Conservation (phyloP, 257 asterid genomes). For the Rhazya stricta region DNA sequence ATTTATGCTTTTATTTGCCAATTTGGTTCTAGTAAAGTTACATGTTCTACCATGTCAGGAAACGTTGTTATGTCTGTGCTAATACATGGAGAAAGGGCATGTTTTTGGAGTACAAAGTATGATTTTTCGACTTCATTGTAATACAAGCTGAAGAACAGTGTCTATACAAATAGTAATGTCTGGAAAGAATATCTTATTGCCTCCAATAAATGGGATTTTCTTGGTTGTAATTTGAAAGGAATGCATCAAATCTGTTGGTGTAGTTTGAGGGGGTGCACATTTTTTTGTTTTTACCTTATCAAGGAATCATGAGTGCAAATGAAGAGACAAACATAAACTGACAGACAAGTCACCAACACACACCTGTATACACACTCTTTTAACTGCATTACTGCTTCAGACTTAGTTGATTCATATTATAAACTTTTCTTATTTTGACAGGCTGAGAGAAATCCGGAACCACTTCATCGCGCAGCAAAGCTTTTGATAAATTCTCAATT, state of each 20-base stretch:
- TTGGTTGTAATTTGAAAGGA: background rate
- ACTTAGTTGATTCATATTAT: background rate
- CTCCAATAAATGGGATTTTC: background rate
- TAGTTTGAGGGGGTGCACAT: background rate
- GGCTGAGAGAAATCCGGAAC: constrained; percentile 81
- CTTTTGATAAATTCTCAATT: constrained; percentile 72
- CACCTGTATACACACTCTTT: background rate
- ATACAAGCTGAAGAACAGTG: background rate
- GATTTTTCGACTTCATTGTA: background rate
- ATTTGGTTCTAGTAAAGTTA: background rate
- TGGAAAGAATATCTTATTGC: background rate
- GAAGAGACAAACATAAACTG: background rate
- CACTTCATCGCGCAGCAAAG: constrained; percentile 85
- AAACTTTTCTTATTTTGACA: constrained; percentile 24
- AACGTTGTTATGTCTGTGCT: background rate
- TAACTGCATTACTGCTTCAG: background rate
- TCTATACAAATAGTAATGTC: background rate
- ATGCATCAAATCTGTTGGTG: background rate
- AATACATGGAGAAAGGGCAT: background rate
- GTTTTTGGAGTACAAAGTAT: background rate
- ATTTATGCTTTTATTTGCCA: background rate
- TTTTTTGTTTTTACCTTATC: background rate
- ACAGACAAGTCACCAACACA: background rate
- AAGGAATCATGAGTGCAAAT: background rate
- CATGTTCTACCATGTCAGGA: background rate